Percentiles rank a stretch among this genome's conserved stretches.
Evolutionary conservation across 768 basidiomycete genomes (phyloP).

Genomic region (Tricholoma sp.): DNA sequence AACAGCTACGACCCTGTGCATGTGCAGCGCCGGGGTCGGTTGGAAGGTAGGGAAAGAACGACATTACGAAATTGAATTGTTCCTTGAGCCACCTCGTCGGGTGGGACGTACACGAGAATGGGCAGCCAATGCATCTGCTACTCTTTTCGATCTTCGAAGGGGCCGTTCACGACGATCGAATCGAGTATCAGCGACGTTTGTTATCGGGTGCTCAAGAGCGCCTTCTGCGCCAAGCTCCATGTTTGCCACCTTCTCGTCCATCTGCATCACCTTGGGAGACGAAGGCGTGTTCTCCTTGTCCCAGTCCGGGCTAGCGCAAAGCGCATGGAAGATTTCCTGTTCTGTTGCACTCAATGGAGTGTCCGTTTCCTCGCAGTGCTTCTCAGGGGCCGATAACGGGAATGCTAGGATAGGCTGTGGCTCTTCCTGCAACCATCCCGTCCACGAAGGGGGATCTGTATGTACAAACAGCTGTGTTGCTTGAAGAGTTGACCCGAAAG

Average conservation of each 20-base stretch:
- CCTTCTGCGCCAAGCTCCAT: background rate
- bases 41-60: conserved; percentile 7
- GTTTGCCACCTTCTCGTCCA: conserved; percentile 5
- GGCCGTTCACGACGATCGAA: conserved; percentile 27
- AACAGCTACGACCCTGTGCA: too few species aligned
- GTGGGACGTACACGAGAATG: conserved; percentile 37
- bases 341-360: conserved; percentile 64
- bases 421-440: conserved; percentile 17
- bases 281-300: conserved; percentile 30
- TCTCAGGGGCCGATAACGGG: conserved; percentile 3
- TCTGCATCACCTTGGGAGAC: conserved; percentile 7
- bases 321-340: conserved; percentile 61
- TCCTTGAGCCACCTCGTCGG: conserved; percentile 35
- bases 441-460: conserved; percentile 4
- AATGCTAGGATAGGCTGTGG: conserved; percentile 4
- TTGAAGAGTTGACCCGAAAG: conserved; percentile 49
- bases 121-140: conserved; percentile 53
- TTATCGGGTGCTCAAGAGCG: background rate
- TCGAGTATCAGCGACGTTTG: background rate
- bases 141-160: conserved; percentile 61
- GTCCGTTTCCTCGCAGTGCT: conserved; percentile 22
- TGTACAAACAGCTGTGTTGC: conserved; percentile 27
- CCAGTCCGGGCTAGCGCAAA: conserved; percentile 59
- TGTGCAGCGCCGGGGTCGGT: background rate
- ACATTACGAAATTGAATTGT: conserved; percentile 29